A percentile compares a stretch with the other conserved stretches of the same genome.
These are phyloP conservation scores for Paraphoma chrysanthemicola DNA, from an alignment of 2,329 filamentous ascomycete species.

Conservation along the genomic window DNA sequence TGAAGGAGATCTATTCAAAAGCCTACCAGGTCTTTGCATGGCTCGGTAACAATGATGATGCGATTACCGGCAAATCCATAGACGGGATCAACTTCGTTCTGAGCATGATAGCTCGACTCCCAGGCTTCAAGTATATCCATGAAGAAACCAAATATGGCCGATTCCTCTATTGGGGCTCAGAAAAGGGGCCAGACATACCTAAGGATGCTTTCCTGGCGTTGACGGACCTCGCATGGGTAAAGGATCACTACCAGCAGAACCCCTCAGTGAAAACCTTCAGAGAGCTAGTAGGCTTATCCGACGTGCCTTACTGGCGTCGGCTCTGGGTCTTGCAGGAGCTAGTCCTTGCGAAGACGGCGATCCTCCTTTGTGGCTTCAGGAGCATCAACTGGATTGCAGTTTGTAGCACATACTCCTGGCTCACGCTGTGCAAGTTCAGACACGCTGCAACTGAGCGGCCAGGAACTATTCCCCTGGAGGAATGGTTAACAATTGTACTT, in stretches of 20 bases:
- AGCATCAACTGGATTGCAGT: not conserved
- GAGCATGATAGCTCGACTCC: not conserved
- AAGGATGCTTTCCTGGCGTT: not conserved
- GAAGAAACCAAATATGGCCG: not conserved
- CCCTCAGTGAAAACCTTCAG: not conserved
- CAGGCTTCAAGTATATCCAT: not conserved
- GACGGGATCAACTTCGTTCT: not conserved
- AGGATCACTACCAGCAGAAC: not conserved
- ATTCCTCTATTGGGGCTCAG: not conserved
- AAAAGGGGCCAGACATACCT: not conserved
- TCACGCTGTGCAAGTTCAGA: not conserved
- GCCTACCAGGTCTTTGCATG: not conserved
- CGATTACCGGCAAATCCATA: not conserved
- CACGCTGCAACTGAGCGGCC: too few species aligned
- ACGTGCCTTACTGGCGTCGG: not conserved
- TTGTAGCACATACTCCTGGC: not conserved
- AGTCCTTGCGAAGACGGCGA: not conserved
- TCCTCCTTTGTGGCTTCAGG: not conserved
- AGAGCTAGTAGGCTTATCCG: not conserved
- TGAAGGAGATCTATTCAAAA: not conserved
- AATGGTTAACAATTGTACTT: too few species aligned
- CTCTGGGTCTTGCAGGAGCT: not conserved
- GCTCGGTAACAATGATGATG: not conserved
- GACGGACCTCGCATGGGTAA: not conserved
- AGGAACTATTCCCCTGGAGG: too few species aligned